Evolutionary conservation across 805 yeast genomes (phyloP).

Genomic region (Henningerozyma blattae): DNA sequence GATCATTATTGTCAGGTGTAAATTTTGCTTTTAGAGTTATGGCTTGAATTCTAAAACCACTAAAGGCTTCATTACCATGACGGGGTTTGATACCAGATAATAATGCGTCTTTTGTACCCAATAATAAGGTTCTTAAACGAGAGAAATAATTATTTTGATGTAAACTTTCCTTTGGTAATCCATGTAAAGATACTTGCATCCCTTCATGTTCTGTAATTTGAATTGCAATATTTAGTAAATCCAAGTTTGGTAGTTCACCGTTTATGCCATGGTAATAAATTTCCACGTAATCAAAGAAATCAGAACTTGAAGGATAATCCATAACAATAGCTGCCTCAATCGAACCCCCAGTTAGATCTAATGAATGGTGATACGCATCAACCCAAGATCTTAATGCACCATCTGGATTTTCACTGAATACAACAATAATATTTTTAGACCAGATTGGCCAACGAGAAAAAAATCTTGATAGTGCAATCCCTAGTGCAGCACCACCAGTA

Average conservation of each 20-base stretch:
- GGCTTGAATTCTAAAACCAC: conserved; percentile 94
- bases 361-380: conserved; percentile 75
- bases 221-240: conserved; percentile 74
- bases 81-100: conserved; percentile 53
- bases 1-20: conserved; percentile 40
- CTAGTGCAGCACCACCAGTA: conserved; percentile 68
- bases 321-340: conserved; percentile 82
- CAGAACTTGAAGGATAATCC: conserved; percentile 59
- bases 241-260: conserved; percentile 93
- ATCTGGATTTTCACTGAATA: conserved; percentile 63
- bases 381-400: conserved; percentile 78
- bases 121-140: conserved; percentile 45
- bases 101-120: conserved; percentile 60
- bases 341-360: conserved; percentile 85
- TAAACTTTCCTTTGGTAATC: conserved; percentile 35
- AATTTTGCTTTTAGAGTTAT: conserved; percentile 66
- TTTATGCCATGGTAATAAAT: conserved; percentile 77
- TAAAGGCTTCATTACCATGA: conserved; percentile 80
- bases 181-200: conserved; percentile 55
- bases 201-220: conserved; percentile 66
- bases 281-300: conserved; percentile 64
- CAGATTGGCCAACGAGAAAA: conserved; percentile 81
- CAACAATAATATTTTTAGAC: conserved; percentile 88
- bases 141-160: conserved; percentile 36
- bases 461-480: conserved; percentile 64